Base-by-base conservation (phyloP, 2,329 filamentous ascomycete genomes). In the Neofusicoccum laricinum region DNA sequence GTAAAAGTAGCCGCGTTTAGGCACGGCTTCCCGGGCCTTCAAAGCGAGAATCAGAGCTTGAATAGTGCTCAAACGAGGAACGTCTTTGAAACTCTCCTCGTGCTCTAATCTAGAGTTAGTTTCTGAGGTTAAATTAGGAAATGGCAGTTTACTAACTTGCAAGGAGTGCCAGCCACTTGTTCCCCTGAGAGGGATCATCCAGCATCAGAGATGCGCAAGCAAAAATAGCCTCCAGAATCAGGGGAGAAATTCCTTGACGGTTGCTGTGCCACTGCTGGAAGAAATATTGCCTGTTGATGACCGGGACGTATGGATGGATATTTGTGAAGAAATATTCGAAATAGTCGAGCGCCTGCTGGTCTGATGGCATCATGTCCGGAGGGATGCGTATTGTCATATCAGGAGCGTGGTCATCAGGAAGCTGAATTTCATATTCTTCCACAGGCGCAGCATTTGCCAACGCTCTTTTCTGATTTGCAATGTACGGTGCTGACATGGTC, bases 1-100 rank as follows among this genome's bases (percentile, higher is more conserved):
- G 78, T 95, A 98, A 76, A 95, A 98, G 74, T 98, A 98, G 1
- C 95, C 95, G 66, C 92, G 88, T 73, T 96, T 96, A 0, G 94
- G 93, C 8, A 90, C 88, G n/a, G 91, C 90, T 76, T 98, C 94
- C 67, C 93, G 86, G 1, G 94, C 95, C 76, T 98, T 98, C 48
- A 97, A 80, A 17, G 97, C 84, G 49, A 98, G 88, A 49, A 97
- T 80, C 66, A 97, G 82, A 2, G 93, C 94, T 78, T 98, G 94
- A 10, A 98, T 88, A 0, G 95, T 98, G 77, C 92, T 97, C 51
- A 98, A 74, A 57, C 94, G 86, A 2, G 94, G 93, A 25, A 94
- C 88, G 71, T 97, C 94, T 85, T 96, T 93, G 75, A 97, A 98
- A 57, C 90, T 92, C 75, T 96, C 90, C 68, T 94, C 90, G 72